Conservation (phyloP, 192 early-diverging fungal genomes). For the Podila horticola region DNA sequence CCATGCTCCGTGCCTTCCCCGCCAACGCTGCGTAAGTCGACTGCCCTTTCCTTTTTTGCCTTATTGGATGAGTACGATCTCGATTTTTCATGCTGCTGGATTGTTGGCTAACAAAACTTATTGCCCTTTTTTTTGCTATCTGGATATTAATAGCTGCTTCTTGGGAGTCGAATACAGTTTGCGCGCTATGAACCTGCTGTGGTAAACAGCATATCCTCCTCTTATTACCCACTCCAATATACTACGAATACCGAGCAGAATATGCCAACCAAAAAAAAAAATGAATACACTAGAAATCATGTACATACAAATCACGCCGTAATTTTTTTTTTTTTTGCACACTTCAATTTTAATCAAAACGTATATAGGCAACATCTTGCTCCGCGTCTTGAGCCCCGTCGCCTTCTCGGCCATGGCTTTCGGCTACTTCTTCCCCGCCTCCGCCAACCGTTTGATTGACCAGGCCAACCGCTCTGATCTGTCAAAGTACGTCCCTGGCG, state of each 20-base stretch:
- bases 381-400: constrained; percentile 41
- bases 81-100: too few species aligned
- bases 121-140: too few species aligned
- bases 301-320: too few species aligned
- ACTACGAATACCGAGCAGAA: too few species aligned
- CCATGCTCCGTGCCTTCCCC: constrained; percentile 90
- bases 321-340: neutral
- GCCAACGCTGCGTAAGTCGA: constrained; percentile 76
- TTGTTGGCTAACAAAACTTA: too few species aligned
- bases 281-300: too few species aligned
- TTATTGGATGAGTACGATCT: too few species aligned
- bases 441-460: constrained; percentile 43
- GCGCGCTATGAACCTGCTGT: constrained; percentile 44
- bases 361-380: constrained; percentile 34
- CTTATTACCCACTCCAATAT: too few species aligned
- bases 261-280: too few species aligned
- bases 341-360: too few species aligned
- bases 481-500: constrained; percentile 36
- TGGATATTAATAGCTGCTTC: constrained; percentile 26
- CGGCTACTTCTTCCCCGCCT: constrained; percentile 51
- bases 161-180: constrained; percentile 53
- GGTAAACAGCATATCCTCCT: constrained; percentile 12
- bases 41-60: too few species aligned
- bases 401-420: constrained; percentile 51
- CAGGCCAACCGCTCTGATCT: constrained; percentile 44